Evolutionary conservation across 352 stramenopile species (phyloP), one percentile per base, ranked within the genome.

Genomic region (Pythium pyrilobum): DNA sequence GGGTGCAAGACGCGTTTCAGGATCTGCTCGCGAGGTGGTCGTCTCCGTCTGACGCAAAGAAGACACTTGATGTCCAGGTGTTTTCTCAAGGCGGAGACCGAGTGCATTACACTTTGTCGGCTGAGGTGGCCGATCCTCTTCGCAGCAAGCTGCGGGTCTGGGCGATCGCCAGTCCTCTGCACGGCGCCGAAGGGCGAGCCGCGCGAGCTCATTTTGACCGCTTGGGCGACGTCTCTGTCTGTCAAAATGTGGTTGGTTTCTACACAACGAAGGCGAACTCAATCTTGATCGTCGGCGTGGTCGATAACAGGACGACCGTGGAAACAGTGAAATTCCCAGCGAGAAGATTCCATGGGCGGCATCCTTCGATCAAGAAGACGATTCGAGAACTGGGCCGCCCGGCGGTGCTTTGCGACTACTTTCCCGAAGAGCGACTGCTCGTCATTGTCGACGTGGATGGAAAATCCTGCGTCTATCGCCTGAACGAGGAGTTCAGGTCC

Each of bases 401-500:
- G 1, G 31, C 29, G 2, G 21, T 41, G 6, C 31, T 41, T 2
- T 52, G 44, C 21, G 44, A 52, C 8, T 52, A 52, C 20, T 52
- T 42, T 32, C 24, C 21, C 44, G 41, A 52, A 21, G 44, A 52
- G 29, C 44, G 44, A 15, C 23, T 52, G 44, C 20, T 52, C 1
- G 44, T 52, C 2, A 29, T 55, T 4, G 47, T 36, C 0, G 34
- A 45, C 12, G 36, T 18, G 3, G 16, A 24, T 1, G 47, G 47
- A 12, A 55, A 45, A 31, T 28, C 28, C 3, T 5, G 23, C 12
- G 8, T 63, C 29, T 45, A 46, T 33, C 39, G 31, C 20, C 13
- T 67, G 6, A 38, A 53, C 12, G 40, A 57, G 2, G 18, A 21
- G 3, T 69, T 69, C 38, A 21, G 27, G 13, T 28, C 11, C 6